Base-by-base conservation (phyloP, 2,329 filamentous ascomycete genomes). In the Neocucurbitaria cava region DNA sequence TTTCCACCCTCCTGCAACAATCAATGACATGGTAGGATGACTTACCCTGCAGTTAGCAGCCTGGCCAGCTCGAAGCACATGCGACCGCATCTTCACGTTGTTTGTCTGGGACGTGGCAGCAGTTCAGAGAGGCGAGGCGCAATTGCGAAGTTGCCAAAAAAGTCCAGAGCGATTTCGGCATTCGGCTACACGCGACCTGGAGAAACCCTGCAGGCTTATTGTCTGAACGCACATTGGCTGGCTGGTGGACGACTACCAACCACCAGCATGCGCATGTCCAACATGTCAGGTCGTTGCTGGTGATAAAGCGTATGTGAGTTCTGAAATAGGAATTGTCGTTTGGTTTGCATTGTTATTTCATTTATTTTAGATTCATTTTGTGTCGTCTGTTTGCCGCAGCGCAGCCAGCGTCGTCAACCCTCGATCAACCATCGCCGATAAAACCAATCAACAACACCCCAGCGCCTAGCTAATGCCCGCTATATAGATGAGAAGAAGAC, bases 31-130 rank as follows among this genome's bases (percentile, higher is more conserved):
- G 8, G 10, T 5, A 2, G 7, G 26, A 15, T 20, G 11, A 67
- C 68, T 69, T 42, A 76, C 73, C 63, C 69, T 71, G 58, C 62
- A 66, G 59, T 68, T 70, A 48, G 63, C 64, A 53, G 64, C 56
- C 60, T 71, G 69, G 38, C 70, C 64, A 23, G 62, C 64, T 59
- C 69, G 61, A 41, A 76, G 54, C 46, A 71, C 61, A 52, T 74
- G 69, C 48, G 65, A 65, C 69, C 72, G 69, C 73, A 76, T 75
- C 43, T 61, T 73, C 52, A 46, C 49, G 48, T n/a, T 26, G 44
- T 39, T 53, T 62, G 58, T 62, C 52, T 56, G 56, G 56, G 56
- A 50, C 51, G 55, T 58, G 54, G 38, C 44, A 59, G 46, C 49
- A 48, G 56, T 62, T 48, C n/a, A n/a, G n/a, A n/a, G n/a, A n/a